phyloP scores from a whole-genome alignment of 805 yeast species.

The Ogataea neopini region DNA sequence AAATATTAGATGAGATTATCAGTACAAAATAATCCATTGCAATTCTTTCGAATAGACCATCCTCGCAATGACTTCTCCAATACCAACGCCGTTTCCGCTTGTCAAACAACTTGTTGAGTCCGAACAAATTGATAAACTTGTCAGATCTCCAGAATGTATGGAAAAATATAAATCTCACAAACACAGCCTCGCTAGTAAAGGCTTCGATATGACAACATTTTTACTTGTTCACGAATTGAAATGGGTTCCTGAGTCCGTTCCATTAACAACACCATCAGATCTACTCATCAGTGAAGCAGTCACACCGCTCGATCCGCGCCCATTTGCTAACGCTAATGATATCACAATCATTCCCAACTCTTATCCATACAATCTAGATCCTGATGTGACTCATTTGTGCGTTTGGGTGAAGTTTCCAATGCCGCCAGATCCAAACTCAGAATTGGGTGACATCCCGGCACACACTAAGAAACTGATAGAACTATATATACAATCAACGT shows the following conservation, averaged over 20 bases:
- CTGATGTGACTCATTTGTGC: constrained; percentile 55
- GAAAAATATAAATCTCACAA: constrained; percentile 49
- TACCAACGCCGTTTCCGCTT: constrained; percentile 50
- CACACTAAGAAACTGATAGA: constrained; percentile 44
- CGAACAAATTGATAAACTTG: constrained; percentile 48
- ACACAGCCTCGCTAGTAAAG: constrained; percentile 33
- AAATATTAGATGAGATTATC: too few relatives aligned
- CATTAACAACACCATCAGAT: constrained; percentile 16
- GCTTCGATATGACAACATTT: constrained; percentile 48
- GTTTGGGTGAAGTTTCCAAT: constrained; percentile 67
- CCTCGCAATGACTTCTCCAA: constrained; percentile 15
- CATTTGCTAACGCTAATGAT: constrained; percentile 45
- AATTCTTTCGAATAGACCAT: too few relatives aligned
- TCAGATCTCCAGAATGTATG: constrained; percentile 48
- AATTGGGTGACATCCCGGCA: constrained; percentile 51
- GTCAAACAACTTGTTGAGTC: constrained; percentile 38
- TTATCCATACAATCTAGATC: constrained; percentile 65
- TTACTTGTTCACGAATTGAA: constrained; percentile 47
- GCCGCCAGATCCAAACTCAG: constrained; percentile 49
- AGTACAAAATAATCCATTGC: too few relatives aligned
- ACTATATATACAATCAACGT: constrained; percentile 47
- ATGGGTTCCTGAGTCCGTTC: constrained; percentile 45
- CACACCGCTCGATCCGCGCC: constrained; percentile 36
- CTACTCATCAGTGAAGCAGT: constrained; percentile 21
- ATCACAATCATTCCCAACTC: constrained; percentile 53